A percentile compares a stretch with the other conserved stretches of the same genome.
Conservation (phyloP, 257 asterid species). For the Fraxinus pennsylvanica region DNA sequence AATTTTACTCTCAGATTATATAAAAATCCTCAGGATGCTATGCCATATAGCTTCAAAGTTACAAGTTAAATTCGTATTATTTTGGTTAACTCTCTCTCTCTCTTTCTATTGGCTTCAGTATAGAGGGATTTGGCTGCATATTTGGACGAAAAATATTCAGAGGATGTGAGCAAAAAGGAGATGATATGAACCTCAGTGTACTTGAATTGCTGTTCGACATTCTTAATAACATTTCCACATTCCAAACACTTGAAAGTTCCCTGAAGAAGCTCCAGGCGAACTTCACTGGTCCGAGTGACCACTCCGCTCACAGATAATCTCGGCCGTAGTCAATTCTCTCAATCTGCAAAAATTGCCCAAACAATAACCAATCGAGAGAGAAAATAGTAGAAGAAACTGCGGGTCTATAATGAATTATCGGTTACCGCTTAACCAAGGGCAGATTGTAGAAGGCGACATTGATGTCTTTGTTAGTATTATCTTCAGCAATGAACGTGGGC, state of each 20-base stretch:
- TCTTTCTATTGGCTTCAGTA: background rate
- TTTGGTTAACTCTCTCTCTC: background rate
- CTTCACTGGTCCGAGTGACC: constrained; percentile 95
- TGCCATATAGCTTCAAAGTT: background rate
- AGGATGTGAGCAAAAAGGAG: background rate
- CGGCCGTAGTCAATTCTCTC: constrained; percentile 83
- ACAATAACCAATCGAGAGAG: background rate
- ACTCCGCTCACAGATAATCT: constrained; percentile 94
- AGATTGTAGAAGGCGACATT: constrained; percentile 87
- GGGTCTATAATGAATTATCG: background rate
- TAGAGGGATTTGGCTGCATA: background rate
- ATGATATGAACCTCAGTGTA: constrained; percentile 75
- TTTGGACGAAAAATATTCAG: background rate
- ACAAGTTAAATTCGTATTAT: background rate
- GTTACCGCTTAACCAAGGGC: constrained; percentile 69
- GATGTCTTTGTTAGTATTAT: constrained; percentile 77
- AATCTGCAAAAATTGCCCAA: constrained; percentile 30
- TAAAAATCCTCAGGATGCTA: background rate
- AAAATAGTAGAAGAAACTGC: background rate
- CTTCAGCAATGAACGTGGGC: constrained; percentile 74
- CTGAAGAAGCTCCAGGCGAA: constrained; percentile 86
- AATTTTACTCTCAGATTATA: background rate
- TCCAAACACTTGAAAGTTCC: constrained; percentile 96
- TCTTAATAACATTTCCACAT: constrained; percentile 66
- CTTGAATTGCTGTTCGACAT: constrained; percentile 92